phyloP scores from a whole-genome alignment of 805 yeast genomes.

The Starmerella sp. region DNA sequence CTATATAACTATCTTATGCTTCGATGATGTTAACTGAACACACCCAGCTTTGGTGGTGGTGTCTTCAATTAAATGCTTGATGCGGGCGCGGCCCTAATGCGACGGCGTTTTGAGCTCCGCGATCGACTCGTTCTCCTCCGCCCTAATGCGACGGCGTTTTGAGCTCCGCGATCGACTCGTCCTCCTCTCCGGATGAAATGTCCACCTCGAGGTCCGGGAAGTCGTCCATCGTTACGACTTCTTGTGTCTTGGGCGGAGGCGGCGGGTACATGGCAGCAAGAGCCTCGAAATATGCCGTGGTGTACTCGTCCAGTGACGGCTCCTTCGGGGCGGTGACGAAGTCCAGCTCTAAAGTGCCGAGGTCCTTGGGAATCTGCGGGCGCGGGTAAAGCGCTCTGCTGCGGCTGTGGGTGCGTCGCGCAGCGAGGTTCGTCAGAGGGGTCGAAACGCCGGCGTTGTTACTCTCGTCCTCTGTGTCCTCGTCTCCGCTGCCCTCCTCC shows the following conservation, averaged over 20 bases:
- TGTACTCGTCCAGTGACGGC: not conserved
- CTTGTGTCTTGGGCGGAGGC: not conserved
- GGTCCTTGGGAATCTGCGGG: not conserved
- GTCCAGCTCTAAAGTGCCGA: not conserved
- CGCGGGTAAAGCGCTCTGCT: conserved; percentile 3
- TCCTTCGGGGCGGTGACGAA: not conserved
- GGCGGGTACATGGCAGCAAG: not conserved
- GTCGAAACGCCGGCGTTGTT: not conserved
- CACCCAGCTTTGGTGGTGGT: too few species aligned
- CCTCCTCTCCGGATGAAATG: not conserved
- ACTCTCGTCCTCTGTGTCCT: not conserved
- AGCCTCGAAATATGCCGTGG: not conserved
- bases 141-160: not conserved
- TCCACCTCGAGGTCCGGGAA: conserved; percentile 10
- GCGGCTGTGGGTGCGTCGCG: not conserved
- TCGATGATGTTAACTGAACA: too few species aligned
- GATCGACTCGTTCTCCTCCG: not conserved
- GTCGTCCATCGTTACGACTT: not conserved
- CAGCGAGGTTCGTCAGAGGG: not conserved
- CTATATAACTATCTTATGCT: not conserved
- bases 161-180: not conserved
- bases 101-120: not conserved
- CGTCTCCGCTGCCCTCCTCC: not conserved
- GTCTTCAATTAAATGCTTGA: too few species aligned
- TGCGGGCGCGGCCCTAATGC: not conserved